Evolutionary conservation across 164 flowering plant species (phyloP), one percentile per base, ranked within the genome.

Genomic region (Piper betle): DNA sequence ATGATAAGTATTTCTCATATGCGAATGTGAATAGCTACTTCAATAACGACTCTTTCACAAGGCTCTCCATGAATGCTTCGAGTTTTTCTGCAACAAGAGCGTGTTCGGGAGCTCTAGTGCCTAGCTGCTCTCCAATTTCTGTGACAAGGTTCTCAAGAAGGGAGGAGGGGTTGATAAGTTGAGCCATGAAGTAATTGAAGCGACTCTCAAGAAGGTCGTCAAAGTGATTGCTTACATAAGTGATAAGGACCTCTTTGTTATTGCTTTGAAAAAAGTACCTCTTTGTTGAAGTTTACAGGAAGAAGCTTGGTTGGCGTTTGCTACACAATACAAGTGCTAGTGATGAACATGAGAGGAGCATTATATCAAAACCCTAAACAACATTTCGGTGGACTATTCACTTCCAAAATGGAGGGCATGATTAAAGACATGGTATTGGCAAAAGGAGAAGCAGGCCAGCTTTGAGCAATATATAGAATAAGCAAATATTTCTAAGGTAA

Each of bases 331-430:
- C 80, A 84, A 91, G 95, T 76, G 92, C 92, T 15, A 91, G 84
- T 75, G 96, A 88, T 74, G 98, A 88, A 58, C 98, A 88, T 71
- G 98, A 91, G 68, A 79, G 96, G 73, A 83, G 92, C 76, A 85
- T 86, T 48, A 58, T 91, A 73, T 79, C 97, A 40, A 91, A 91
- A 71, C 66, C 88, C 75, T n/a, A 91, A 91, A 73, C 94, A 88
- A 74, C 97, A 91, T 71, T 69, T 86, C 71, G 97, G 97, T 66
- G 91, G 94, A 41, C 97, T 88, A 75, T 91, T 91, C 72, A 91
- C 97, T 6, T 91, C 97, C 46, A 91, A 88, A 80, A 91, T 91
- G 97, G 97, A 91, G 79, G 88, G 97, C 39, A 91, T 91, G 97
- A 85, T 88, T 57, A 88, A 85, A 5, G 96, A 88, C 72, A 69